Base-by-base conservation (phyloP, 805 yeast species). In the Candida ortonii region DNA sequence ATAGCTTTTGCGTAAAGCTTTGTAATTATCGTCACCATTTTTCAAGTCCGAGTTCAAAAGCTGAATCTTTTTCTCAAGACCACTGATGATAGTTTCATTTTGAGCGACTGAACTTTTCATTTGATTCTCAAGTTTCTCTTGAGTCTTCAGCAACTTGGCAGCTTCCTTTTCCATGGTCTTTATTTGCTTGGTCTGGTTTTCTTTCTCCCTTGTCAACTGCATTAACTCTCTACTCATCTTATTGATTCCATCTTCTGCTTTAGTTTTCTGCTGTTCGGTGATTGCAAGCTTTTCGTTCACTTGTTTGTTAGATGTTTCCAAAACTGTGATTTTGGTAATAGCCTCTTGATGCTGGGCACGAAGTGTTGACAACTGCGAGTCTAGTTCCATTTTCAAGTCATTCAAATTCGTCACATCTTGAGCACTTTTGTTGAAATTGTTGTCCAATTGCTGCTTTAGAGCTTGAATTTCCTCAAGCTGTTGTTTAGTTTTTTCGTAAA, bases 161-260 rank as follows among this genome's bases (percentile, higher is more conserved):
- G 67, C 41, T 19, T 71, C 71, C 25, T 65, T 71, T 37, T 76
- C 73, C 27, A 70, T 40, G 4, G 46, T 49, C 24, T 65, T 68
- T 11, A 73, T 57, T 7, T 59, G 57, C 16, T 64, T 63, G 28
- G 71, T 78, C 6, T 70, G 49, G 0, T 71, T 70, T 2, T 72
- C 76, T 38, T 79, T 80, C 21, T 76, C 77, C 36, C 74, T 76
- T 0, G 78, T 70, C 26, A 87, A 63, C 30, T 72, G 72, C 57
- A 86, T 74, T 19, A 89, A 63, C 44, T 89, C 97, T 24, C 90
- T 67, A 35, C 81, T 83, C 95, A 89, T 84, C 47, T 87, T 88
- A 53, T 88, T 88, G 33, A 89, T 80, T 4, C 95, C 97, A 39
- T 77, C 80, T 50, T 89, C 96, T 1, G 90, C 84, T 44, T 59